Conservation (phyloP, 225 moss, liverwort and hornwort species). For the Pseudisothecium myosuroides region DNA sequence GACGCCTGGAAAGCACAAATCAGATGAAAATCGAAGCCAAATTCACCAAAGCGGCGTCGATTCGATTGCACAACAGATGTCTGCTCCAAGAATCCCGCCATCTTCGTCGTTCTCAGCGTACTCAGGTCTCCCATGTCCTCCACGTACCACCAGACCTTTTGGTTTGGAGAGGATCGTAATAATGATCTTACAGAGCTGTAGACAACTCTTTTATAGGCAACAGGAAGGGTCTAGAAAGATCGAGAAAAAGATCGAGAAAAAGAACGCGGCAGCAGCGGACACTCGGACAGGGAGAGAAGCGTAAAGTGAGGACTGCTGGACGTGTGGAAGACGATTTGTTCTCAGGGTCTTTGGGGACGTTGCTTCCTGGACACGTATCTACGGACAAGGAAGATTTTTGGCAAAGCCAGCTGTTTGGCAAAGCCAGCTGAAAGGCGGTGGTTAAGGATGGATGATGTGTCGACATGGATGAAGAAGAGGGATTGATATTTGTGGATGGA, state of each 20-base stretch:
- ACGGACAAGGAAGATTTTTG: not conserved
- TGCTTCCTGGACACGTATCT: not conserved
- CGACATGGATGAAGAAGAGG: no score
- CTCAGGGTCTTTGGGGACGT: not conserved
- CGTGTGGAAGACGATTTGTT: not conserved
- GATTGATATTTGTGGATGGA: not conserved
- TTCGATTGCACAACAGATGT: no score
- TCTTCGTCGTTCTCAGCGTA: not conserved
- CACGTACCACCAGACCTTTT: not conserved
- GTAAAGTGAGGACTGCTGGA: no score
- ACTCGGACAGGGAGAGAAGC: no score
- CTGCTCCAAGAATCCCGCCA: not conserved
- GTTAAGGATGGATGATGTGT: not conserved
- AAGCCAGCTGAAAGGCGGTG: no score
- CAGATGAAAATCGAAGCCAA: not conserved
- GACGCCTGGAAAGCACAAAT: not conserved
- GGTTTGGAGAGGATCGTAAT: accelerated
- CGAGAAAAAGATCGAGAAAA: not conserved
- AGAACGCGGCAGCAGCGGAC: not conserved
- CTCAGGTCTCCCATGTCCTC: no score
- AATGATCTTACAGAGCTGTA: accelerated
- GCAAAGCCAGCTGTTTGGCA: no score
- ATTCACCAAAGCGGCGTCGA: not conserved
- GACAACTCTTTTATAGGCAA: not conserved
- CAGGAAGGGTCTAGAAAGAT: not conserved